A percentile compares a stretch with the other conserved stretches of the same genome.
These are phyloP conservation scores for Brassica napus DNA, from an alignment of 345 rosid genomes.

Conservation along the genomic window Da-Ae NC_063438.1:23139001-23139500, in stretches of 20 bases:
- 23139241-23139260: conserved; percentile 4
- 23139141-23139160: conserved; percentile 50
- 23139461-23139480: conserved; percentile 1
- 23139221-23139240: not conserved
- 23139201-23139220: not conserved
- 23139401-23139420: conserved; percentile 47
- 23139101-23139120: conserved; percentile 47
- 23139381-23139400: conserved; percentile 22
- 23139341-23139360: conserved; percentile 16
- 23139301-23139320: not conserved
- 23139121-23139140: conserved; percentile 48
- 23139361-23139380: not conserved
- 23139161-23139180: conserved; percentile 59
- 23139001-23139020: conserved; percentile 47
- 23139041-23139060: conserved; percentile 30
- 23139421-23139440: conserved; percentile 91
- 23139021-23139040: not conserved
- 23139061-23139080: conserved; percentile 63
- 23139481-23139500: conserved; percentile 4
- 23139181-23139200: conserved; percentile 7
- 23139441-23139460: conserved; percentile 47
- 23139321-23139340: not conserved
- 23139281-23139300: not conserved
- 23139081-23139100: conserved; percentile 33
- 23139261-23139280: not conserved